phyloP scores from a whole-genome alignment of 306 rosid species.

The Cajanus cajan region DNA sequence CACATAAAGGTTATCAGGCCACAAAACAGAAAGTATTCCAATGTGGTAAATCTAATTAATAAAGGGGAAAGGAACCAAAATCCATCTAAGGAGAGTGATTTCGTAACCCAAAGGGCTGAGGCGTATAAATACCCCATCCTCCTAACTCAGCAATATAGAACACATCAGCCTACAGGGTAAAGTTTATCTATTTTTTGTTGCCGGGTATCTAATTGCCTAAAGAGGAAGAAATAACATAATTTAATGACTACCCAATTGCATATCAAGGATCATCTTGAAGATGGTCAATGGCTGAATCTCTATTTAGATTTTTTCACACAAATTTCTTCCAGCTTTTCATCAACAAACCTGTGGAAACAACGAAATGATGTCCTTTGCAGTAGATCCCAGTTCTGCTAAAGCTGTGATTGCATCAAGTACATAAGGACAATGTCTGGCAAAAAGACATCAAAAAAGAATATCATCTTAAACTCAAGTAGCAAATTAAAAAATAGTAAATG shows the following conservation, averaged over 20 bases:
- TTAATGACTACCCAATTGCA: not conserved
- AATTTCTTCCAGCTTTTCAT: conserved; percentile 16
- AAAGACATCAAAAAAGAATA: conserved; percentile 29
- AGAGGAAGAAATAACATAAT: not conserved
- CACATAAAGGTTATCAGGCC: not conserved
- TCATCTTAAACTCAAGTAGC: conserved; percentile 23
- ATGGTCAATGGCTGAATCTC: not conserved
- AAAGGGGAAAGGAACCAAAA: conserved; percentile 8
- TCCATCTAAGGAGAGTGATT: conserved; percentile 2
- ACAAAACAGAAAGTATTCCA: not conserved
- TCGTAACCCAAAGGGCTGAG: not conserved
- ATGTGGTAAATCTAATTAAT: not conserved
- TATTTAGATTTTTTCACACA: conserved; percentile 8
- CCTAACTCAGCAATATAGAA: not conserved
- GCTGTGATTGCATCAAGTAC: conserved; percentile 82
- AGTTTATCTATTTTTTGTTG: not conserved
- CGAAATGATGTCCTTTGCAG: conserved; percentile 80
- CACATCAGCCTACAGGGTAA: not conserved
- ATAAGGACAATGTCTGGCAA: conserved; percentile 80
- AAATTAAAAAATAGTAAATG: not conserved
- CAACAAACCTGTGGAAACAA: conserved; percentile 90
- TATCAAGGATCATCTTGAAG: not conserved
- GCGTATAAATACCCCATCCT: not conserved
- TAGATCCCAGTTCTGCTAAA: conserved; percentile 80
- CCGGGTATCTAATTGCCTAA: not conserved